A percentile compares a stretch with the other conserved stretches of the same genome.
Evolutionary conservation across 2,329 filamentous ascomycete genomes (phyloP).

Genomic region (Fusarium sacchari): DNA sequence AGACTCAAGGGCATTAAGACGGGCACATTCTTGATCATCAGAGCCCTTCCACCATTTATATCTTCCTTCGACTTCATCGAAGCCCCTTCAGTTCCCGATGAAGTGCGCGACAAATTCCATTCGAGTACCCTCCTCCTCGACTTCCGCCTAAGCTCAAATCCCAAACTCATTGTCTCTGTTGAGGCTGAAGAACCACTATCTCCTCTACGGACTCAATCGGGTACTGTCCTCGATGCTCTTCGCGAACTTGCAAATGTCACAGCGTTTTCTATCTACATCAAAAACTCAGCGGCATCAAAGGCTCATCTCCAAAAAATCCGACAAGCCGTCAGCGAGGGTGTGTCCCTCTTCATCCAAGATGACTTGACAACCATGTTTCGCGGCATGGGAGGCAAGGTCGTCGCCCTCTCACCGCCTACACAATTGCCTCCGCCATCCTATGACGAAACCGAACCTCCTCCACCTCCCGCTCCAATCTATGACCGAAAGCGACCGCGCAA

Average conservation of each 20-base stretch:
- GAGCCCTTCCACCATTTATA: not conserved
- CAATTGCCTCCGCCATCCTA: conserved; percentile 1
- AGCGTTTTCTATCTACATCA: conserved; percentile 3
- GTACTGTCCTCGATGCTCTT: conserved; percentile 20
- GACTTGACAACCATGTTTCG: conserved; percentile 10
- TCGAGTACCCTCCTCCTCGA: conserved; percentile 1
- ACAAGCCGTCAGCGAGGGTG: not conserved
- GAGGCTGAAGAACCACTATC: conserved; percentile 14
- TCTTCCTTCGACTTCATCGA: not conserved
- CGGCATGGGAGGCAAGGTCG: conserved; percentile 11
- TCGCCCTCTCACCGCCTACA: not conserved
- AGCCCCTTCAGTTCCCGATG: not conserved
- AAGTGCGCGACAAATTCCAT: not conserved
- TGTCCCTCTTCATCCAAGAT: not conserved
- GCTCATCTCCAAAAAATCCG: not conserved
- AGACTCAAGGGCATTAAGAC: conserved; percentile 15
- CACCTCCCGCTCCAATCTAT: not conserved
- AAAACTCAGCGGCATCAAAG: not conserved
- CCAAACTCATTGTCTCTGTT: conserved; percentile 1
- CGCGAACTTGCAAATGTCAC: conserved; percentile 8
- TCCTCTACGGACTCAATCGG: conserved; percentile 10
- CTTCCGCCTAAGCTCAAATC: conserved; percentile 2
- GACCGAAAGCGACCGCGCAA: conserved; percentile 8
- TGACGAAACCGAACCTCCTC: conserved; percentile 1
- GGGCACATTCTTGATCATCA: not conserved